phyloP scores from a whole-genome alignment of 192 early-diverging fungal genomes.

The Martensiomyces pterosporus region DNA sequence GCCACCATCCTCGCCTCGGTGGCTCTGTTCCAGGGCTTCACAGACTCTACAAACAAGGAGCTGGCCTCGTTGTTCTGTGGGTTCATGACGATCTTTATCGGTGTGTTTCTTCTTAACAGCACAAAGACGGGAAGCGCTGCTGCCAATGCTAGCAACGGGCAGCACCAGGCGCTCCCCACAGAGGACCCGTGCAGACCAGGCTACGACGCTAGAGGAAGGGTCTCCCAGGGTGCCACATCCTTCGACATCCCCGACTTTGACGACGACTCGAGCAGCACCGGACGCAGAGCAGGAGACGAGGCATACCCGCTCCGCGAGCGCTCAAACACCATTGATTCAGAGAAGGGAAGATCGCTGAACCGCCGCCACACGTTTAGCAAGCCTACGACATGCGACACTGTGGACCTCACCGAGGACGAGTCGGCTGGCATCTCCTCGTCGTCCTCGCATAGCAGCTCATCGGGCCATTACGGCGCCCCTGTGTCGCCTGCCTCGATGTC shows the following conservation, averaged over 20 bases:
- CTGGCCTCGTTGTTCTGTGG: constrained; percentile 82
- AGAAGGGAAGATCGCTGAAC: constrained; percentile 31
- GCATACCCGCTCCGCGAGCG: constrained; percentile 49
- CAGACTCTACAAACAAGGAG: constrained; percentile 66
- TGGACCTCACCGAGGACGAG: constrained; percentile 23
- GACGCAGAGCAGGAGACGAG: constrained; percentile 7
- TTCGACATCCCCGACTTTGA: constrained; percentile 46
- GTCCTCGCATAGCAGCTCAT: constrained; percentile 35
- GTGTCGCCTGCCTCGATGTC: constrained; percentile 20
- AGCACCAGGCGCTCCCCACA: constrained; percentile 47
- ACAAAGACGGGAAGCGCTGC: constrained; percentile 25
- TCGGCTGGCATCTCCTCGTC: constrained; percentile 38
- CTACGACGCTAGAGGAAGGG: constrained; percentile 18
- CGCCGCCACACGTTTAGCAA: constrained; percentile 18
- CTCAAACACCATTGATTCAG: constrained; percentile 19
- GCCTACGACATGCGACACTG: constrained; percentile 9
- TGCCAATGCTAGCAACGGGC: constrained; percentile 7
- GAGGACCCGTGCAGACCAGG: constrained; percentile 42
- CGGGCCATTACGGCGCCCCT: constrained; percentile 21
- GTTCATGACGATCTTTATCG: constrained; percentile 89
- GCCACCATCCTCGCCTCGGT: constrained; percentile 88
- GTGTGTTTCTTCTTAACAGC: constrained; percentile 80
- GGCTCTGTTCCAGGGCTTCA: constrained; percentile 85
- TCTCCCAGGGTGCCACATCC: constrained; percentile 18
- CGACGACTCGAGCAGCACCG: constrained; percentile 17